Conservation (phyloP, 352 stramenopile genomes). For the Blastocystis sp. region DNA sequence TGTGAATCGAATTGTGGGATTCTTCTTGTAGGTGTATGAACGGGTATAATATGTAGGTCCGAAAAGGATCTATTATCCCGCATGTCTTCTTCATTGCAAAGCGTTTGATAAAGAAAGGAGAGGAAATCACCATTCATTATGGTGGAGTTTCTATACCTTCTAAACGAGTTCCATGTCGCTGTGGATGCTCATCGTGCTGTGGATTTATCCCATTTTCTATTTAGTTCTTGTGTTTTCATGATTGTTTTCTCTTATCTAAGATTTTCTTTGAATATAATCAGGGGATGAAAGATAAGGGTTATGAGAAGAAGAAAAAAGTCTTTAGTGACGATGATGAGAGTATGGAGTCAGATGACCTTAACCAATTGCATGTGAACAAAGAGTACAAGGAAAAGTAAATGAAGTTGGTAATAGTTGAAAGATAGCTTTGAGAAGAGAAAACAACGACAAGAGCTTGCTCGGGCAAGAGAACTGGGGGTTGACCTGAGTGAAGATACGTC, state of each 20-base stretch:
- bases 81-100: background rate
- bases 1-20: slow-evolving; percentile 25
- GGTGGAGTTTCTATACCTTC: background rate
- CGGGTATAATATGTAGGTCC: background rate
- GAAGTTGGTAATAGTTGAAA: background rate
- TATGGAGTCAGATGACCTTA: background rate
- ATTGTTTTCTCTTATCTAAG: background rate
- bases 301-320: background rate
- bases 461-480: slow-evolving; percentile 45
- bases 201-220: slow-evolving; percentile 11
- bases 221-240: background rate
- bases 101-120: background rate
- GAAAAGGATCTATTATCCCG: background rate
- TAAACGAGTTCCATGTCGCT: background rate
- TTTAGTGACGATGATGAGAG: background rate
- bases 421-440: slow-evolving; percentile 48
- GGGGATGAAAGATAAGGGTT: background rate
- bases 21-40: background rate
- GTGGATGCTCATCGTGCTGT: background rate
- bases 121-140: slow-evolving; percentile 10
- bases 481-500: slow-evolving; percentile 47
- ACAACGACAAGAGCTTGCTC: slow-evolving; percentile 35
- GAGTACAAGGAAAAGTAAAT: background rate
- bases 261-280: background rate
- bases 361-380: slow-evolving; percentile 24